Base-by-base conservation (phyloP, 352 stramenopile species). In the Phytophthora sansomeana region DNA sequence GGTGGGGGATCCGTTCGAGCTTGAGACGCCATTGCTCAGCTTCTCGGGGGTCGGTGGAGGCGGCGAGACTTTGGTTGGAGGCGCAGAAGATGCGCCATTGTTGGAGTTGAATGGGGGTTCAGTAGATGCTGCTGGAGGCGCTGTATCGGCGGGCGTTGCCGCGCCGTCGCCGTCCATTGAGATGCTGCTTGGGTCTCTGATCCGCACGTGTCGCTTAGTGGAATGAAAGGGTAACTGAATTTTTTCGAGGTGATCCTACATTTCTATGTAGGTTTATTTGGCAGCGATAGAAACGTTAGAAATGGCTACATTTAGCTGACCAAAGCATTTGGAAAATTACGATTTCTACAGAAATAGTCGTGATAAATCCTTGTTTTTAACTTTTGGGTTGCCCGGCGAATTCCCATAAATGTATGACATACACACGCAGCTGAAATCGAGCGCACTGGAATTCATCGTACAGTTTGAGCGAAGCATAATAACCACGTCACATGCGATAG, bases 111-210 rank as follows among this genome's bases (percentile, higher is more conserved):
- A 14, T 49, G 32, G 29, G 2, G 32, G 1, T 6, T 49, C 11
- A 52, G 44, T 4, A 66, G 48, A 48, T 4, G 24, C 17, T 29
- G 48, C 13, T 33, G 60, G 17, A 13, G 47, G 39, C 28, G 64
- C 58, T 4, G 11, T 32, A 46, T 48, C 56, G 4, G 17, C 39
- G 30, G 39, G 13, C 11, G 56, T 28, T 28, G 49, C 36, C 30
- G 58, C 51, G 32, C 30, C 47, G 36, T 72, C 51, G 6, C 26
- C 38, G 43, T 70, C 53, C 66, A 74, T 74, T 30, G 16, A 17
- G 36, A 33, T n/a, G 56, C 44, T 44, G 9, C 42, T 49, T 28
- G 54, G 17, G 30, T 33, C 30, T 35, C n/a, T 38, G 10, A 10
- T 66, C 58, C 38, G 47, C 16, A 49, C 17, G 64, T 61, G 44